Evolutionary conservation across 345 rosid genomes (phyloP), one percentile per base, ranked within the genome.

Genomic region (Hirschfeldia incana): DNA sequence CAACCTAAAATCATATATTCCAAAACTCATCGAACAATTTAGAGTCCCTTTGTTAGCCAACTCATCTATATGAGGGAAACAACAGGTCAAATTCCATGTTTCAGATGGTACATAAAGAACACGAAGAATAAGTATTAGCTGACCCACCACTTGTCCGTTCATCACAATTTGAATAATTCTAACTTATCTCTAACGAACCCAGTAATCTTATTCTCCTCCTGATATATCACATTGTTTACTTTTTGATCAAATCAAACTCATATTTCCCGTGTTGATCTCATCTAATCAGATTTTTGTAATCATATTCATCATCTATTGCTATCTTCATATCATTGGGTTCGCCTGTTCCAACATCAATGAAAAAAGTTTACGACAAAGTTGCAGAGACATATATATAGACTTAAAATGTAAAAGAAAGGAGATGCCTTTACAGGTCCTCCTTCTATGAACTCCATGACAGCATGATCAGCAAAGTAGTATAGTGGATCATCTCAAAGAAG

Each of bases 371-470:
- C 1, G n/a, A 44, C 12, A 21, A 44, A 11, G 51, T 44, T 12
- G 51, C 15, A 44, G 13, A 4, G 51, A n/a, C 51, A 44, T 44
- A 44, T 11, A 44, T 44, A 44, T 44, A 12, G 51, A 44, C 51
- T 39, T 11, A 44, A 44, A 44, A 44, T 44, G 11, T 44, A 5
- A 36, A 9, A 12, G 51, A 65, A 28, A 46, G 49, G 62, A 71
- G 1, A 13, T 73, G 91, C 98, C 97, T 87, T 91, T 39, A 93
- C 77, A 74, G 97, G 86, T 67, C 97, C 99, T 60, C 98, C 98
- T 76, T 84, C 84, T 55, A 93, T 84, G 70, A 86, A 77, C 85
- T 95, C 97, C 93, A 93, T 44, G 51, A 44, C 51, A 44, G 51
- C n/a, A 44, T 44, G 51, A 44, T 44, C 3, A 44, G 51, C 51